Base-by-base conservation (phyloP, 495 filamentous ascomycete species). In the Penicillium nucicola region DNA sequence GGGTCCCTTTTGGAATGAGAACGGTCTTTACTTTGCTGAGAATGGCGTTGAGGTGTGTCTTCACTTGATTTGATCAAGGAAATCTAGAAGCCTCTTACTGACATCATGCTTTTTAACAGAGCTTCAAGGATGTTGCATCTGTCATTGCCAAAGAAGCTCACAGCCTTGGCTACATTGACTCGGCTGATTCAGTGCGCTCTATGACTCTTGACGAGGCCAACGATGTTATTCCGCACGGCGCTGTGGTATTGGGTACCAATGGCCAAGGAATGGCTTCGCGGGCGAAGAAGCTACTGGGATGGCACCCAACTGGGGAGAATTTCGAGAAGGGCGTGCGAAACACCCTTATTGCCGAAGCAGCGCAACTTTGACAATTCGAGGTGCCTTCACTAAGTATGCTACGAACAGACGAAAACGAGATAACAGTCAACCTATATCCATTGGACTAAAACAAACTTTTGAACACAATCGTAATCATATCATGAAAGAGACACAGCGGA, bases 381-480 rank as follows among this genome's bases (percentile, higher is more conserved):
- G 8, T 19, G 25, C 6, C 12, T 28, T 28, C 15, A 19, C 30
- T 9, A 30, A 28, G 14, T 18, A 12, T 13, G 25, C 7, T 28
- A 28, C 7, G 25, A 28, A 34, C 20, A 31, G 23, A 17, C 19
- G 18, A 22, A 28, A 46, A 48, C 15, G 15, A 19, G 33, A 42
- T 8, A 28, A 32, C 28, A 38, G 38, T 46, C n/a, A n/a, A 47
- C 31, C 14, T 47, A 47, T 38, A 28, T 48, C 28, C 46, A 41
- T 48, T 48, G 46, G 41, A 25, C 17, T 34, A 12, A 32, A 28
- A 45, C 30, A 48, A 48, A 48, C 46, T 48, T 48, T 48, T 48
- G 46, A 48, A 48, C 37, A 48, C 23, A 48, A 33, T 48, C 46
- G 46, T 48, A 41, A 48, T 48, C 36, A 33, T 41, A 48, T 48